Evolutionary conservation across 1,139 yeast species (phyloP), one percentile per base, ranked within the genome.

Genomic region (Dujonia santamariae): DNA sequence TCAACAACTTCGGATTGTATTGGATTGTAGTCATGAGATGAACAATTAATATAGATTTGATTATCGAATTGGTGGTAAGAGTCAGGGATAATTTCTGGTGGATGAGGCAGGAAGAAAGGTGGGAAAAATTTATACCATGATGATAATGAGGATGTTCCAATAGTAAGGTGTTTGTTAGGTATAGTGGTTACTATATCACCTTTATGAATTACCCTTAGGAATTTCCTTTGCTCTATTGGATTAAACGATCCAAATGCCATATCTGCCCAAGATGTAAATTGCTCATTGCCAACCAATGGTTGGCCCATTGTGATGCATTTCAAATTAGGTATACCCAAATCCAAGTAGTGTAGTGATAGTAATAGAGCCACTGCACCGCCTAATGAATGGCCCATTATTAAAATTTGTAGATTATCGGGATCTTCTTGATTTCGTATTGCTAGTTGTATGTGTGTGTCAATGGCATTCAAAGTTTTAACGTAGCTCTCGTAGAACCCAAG

Each of bases 291-390:
- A 7, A 71, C 45, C 37, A 70, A 54, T 0, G 79, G 79, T 43
- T 70, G 78, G 0, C 79, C 79, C 73, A 73, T 65, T 0, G 75
- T 67, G 29, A 72, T 58, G 29, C 72, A 46, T 0, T 59, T 49
- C 19, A 69, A 26, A 19, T 57, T 52, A 6, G 56, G 54, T 35
- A 49, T 58, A 0, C 71, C 70, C 28, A 59, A 40, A 39, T 63
- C 71, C 13, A 62, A 47, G 32, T 61, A 60, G 37, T 65, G 64
- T 16, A 72, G 47, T 0, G 67, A 64, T 11, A 72, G 43, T 1
- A 74, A 46, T 3, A 67, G 44, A 0, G 72, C 69, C 7, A 73
- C 57, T 2, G 77, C 64, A 6, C 79, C 80, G 1, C 80, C 80
- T 42, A 73, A 43, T 1, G 79, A 73, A 44, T 74, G 80, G 1